Base-by-base conservation (phyloP, 1,139 yeast species). In the Wickerhamomyces sp. region DNA sequence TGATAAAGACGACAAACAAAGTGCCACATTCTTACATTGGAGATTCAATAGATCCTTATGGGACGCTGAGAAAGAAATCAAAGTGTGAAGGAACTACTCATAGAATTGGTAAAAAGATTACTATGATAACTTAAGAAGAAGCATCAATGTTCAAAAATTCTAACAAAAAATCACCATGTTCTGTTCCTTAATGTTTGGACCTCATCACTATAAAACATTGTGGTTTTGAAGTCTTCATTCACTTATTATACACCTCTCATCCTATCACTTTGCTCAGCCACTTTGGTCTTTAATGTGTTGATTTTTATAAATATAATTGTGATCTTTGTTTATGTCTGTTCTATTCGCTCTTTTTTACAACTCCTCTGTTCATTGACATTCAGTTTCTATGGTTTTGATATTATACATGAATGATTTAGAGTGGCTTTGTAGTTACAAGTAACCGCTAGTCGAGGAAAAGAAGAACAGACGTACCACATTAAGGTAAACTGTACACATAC, bases 21-120 rank as follows among this genome's bases (percentile, higher is more conserved):
- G 61, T 31, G 74, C 76, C 7, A 64, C 72, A 31, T 68, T 77
- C 32, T 64, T 71, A 42, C 94, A 85, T 63, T 85, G 94, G 94
- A 78, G 91, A 69, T 75, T 82, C 52, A 68, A 68, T 49, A 67
- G 75, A 47, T 66, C 69, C 37, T 72, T 72, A 52, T 81, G 85
- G 79, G 72, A 73, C 46, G 64, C 66, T n/a, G 91, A 84, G 60
- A 63, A 66, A 42, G 91, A 84, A 55, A 73, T 84, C 41, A 69
- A 49, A 37, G 46, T 58, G 36, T 53, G 37, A 39, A 18, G 10
- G 34, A 6, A 13, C 5, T 18, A 18, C 23, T 18, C 23, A 18
- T 18, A 18, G 23, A 18, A 18, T 5, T 18, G 23, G 23, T 18
- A 18, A 18, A 18, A 18, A 18, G 23, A 5, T 18, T 18, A 18